Evolutionary conservation across 805 yeast species (phyloP), one percentile per base, ranked within the genome.

Genomic region (Candida silvatica): DNA sequence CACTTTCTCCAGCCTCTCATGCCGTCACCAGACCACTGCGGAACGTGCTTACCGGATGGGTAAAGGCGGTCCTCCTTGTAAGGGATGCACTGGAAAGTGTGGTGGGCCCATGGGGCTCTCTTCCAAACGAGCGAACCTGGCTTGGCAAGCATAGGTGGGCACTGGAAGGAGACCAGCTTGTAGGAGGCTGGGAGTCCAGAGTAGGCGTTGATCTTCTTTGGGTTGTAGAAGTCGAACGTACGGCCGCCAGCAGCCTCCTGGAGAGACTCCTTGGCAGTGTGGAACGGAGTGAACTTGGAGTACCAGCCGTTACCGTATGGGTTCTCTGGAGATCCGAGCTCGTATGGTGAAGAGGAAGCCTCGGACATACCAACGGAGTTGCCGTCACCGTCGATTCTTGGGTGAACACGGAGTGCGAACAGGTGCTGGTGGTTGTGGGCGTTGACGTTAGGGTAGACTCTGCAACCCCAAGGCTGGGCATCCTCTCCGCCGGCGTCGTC

Each of bases 351-450:
- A 3, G 78, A 59, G 31, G 60, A 56, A 35, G 82, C 87, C 52
- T 82, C 90, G 27, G 73, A 64, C 39, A 67, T 67, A 27, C 80
- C 80, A 37, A 77, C 80, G 35, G 88, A 77, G 65, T 82, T 83
- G 46, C 74, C 74, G 43, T 77, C 82, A 50, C 92, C 92, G 46
- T 82, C 92, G 42, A 82, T 62, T 67, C 86, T 72, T 46, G 94
- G 90, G 54, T 83, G 83, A 45, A 82, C 55, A 66, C 94, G 72
- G 46, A 82, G 66, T 15, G 85, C 71, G 59, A 82, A 82, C 62
- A 82, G 61, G 62, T 82, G 92, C 68, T 83, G 94, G 62, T 82
- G 94, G 59, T 82, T 81, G 63, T 82, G 90, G 28, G 94, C 94
- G 51, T 80, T 80, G 37, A 78, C 84, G 45, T 74, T 71, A 39